Percentiles rank a stretch among this genome's conserved stretches.
Evolutionary conservation across 352 stramenopile species (phyloP).

Genomic region (Hyaloperonospora brassicae): DNA sequence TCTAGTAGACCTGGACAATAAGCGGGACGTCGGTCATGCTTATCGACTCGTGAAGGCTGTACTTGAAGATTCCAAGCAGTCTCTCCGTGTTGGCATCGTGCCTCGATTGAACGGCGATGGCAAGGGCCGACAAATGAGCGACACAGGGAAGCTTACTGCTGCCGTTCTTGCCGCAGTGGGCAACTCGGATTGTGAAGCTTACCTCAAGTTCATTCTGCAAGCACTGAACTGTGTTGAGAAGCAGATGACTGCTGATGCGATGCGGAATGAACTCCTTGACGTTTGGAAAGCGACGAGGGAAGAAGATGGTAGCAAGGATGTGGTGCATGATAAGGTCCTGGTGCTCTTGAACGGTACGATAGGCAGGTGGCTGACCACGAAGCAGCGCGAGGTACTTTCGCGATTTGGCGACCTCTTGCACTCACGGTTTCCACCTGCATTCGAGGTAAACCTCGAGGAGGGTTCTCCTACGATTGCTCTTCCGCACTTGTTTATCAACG

Average conservation of each 20-base stretch:
- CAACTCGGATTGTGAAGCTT: constrained; percentile 42
- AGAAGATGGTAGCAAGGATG: constrained; percentile 11
- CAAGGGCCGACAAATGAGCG: constrained; percentile 1
- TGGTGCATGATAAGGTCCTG: constrained; percentile 17
- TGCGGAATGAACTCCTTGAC: constrained; percentile 40
- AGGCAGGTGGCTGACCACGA: constrained; percentile 19
- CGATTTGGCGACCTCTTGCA: constrained; percentile 39
- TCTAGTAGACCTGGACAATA: constrained; percentile 40
- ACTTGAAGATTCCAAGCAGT: constrained; percentile 56
- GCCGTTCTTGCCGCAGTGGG: constrained; percentile 45
- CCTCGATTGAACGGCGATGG: constrained; percentile 26
- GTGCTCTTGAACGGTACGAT: constrained; percentile 15
- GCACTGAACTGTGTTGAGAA: constrained; percentile 48
- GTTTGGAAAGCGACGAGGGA: constrained; percentile 30
- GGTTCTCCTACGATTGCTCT: constrained; percentile 6
- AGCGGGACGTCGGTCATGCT: constrained; percentile 43
- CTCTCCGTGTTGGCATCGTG: constrained; percentile 52
- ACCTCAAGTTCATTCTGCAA: constrained; percentile 52
- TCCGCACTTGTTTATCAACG: constrained; percentile 65
- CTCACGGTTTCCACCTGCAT: constrained; percentile 24
- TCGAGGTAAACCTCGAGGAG: constrained; percentile 14
- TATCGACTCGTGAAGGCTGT: constrained; percentile 53
- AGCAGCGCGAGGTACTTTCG: constrained; percentile 24
- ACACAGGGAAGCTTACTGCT: constrained; percentile 37
- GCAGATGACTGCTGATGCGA: constrained; percentile 38